These are phyloP conservation scores for Phaeotremella skinneri DNA, from an alignment of 768 basidiomycete genomes.

Conservation along the genomic window DNA sequence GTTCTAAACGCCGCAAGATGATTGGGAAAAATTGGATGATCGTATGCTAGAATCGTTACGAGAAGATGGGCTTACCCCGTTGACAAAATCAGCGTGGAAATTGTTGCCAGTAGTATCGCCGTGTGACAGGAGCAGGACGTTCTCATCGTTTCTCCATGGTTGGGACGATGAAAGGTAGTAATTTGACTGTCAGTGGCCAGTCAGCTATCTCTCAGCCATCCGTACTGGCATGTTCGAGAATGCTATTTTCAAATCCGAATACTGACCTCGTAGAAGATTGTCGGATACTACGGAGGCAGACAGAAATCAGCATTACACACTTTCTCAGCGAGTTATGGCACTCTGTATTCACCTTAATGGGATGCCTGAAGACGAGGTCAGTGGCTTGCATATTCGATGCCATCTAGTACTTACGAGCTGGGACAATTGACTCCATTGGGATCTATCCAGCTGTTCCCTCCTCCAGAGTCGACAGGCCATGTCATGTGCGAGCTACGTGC, in stretches of 20 bases:
- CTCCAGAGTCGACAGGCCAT: slow-evolving; percentile 30
- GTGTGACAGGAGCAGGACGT: slow-evolving; percentile 35
- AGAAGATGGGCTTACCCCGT: slow-evolving; percentile 26
- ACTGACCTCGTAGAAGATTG: slow-evolving; percentile 41
- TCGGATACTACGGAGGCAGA: slow-evolving; percentile 32
- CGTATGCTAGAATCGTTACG: background rate
- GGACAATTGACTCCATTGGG: slow-evolving; percentile 33
- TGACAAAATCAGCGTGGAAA: slow-evolving; percentile 43
- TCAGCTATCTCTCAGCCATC: background rate
- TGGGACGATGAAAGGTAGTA: slow-evolving; percentile 32
- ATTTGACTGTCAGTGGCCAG: slow-evolving; percentile 16
- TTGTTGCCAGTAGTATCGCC: slow-evolving; percentile 34
- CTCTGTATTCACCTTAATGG: slow-evolving; percentile 16
- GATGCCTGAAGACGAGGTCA: slow-evolving; percentile 22
- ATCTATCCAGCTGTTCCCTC: slow-evolving; percentile 8
- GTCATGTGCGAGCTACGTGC: slow-evolving; percentile 40
- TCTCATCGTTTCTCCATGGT: slow-evolving; percentile 37
- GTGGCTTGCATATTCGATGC: background rate
- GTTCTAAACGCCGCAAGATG: no score
- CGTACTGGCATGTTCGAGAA: slow-evolving; percentile 1
- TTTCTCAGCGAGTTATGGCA: no score
- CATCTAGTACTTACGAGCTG: slow-evolving; percentile 18
- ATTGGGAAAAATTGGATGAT: no score
- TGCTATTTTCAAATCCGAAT: no score
- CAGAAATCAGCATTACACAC: background rate